Conservation (phyloP, 2,329 filamentous ascomycete species). For the Colletotrichum camelliae region DNA sequence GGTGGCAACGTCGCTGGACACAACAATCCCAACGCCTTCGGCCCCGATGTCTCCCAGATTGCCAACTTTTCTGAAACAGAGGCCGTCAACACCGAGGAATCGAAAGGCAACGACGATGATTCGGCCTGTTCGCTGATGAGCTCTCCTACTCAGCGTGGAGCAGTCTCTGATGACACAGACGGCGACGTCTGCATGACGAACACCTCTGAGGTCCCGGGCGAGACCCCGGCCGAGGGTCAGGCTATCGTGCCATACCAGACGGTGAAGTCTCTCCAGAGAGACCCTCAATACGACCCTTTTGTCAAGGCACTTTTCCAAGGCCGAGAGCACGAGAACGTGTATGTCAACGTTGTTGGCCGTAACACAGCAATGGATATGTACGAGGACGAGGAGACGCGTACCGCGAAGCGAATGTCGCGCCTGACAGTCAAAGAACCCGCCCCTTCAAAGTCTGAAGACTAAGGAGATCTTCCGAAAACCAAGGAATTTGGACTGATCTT, state of each 20-base stretch:
- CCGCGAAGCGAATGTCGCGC: neutral
- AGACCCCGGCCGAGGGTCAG: neutral
- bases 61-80: neutral
- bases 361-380: slow-evolving; percentile 32
- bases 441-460: neutral
- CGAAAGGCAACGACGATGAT: neutral
- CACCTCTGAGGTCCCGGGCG: neutral
- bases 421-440: neutral
- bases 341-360: slow-evolving; percentile 24
- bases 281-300: slow-evolving; percentile 19
- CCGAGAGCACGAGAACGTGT: slow-evolving; percentile 19
- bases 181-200: neutral
- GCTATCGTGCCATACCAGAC: slow-evolving; percentile 2
- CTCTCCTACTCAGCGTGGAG: neutral
- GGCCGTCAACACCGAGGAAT: neutral
- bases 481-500: neutral
- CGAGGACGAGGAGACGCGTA: slow-evolving; percentile 7
- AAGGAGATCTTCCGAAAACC: neutral
- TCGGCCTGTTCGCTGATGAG: neutral
- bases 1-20: neutral
- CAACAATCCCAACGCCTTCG: neutral
- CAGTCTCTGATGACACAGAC: neutral
- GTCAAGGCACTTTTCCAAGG: slow-evolving; percentile 27
- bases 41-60: neutral
- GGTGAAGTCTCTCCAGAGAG: slow-evolving; percentile 21